phyloP scores from a whole-genome alignment of 768 basidiomycete species.

The Boletus rex-veris region DNA sequence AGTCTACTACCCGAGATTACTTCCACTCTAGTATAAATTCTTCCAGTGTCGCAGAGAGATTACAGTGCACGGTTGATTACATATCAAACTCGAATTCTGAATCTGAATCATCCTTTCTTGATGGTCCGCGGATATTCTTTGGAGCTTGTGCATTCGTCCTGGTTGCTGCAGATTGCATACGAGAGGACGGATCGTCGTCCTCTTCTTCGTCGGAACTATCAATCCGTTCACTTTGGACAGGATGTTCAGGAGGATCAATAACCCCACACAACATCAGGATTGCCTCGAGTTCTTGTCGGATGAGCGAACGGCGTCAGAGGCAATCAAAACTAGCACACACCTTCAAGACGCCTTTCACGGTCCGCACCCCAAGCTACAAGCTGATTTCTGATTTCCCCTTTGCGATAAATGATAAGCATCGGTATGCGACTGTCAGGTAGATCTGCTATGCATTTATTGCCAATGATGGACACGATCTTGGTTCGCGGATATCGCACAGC shows the following conservation, averaged over 20 bases:
- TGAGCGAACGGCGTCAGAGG: background rate
- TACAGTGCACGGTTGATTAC: conserved; percentile 29
- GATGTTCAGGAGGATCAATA: conserved; percentile 54
- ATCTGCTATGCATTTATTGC: conserved; percentile 94
- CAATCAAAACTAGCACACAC: conserved; percentile 40
- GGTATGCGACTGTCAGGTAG: conserved; percentile 89
- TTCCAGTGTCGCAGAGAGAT: background rate
- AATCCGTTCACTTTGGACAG: conserved; percentile 34
- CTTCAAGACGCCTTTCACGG: conserved; percentile 70
- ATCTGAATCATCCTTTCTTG: conserved; percentile 66
- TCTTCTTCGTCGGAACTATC: conserved; percentile 47
- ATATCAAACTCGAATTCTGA: conserved; percentile 76
- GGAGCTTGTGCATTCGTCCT: conserved; percentile 47
- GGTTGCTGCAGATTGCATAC: conserved; percentile 54
- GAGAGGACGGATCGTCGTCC: conserved; percentile 47
- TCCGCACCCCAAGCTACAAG: conserved; percentile 83
- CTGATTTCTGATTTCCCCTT: conserved; percentile 87
- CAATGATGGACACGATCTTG: conserved; percentile 94
- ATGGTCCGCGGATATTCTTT: conserved; percentile 53
- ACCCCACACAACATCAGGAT: conserved; percentile 62
- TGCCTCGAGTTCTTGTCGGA: conserved; percentile 61
- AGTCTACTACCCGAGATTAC: background rate
- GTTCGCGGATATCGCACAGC: conserved; percentile 85
- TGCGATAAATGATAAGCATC: conserved; percentile 88
- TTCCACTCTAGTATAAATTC: background rate